phyloP scores from a whole-genome alignment of 2,329 filamentous ascomycete species.

The Aphanoascus verrucosus region DNA sequence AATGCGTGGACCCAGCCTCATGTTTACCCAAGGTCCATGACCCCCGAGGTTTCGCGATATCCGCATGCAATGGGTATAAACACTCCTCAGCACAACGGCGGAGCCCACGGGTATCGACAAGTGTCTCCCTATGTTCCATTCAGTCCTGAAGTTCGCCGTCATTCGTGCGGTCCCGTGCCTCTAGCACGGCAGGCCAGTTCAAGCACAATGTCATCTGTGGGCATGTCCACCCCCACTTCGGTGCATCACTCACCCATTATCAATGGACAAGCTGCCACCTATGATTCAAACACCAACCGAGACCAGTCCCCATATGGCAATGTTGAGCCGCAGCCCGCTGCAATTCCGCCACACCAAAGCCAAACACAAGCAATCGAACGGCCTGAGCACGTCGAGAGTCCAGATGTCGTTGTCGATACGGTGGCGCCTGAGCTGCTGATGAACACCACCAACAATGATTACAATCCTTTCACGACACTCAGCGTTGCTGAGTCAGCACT shows the following conservation, averaged over 20 bases:
- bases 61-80: neutral
- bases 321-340: neutral
- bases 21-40: neutral
- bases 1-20: neutral
- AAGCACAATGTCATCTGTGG: neutral
- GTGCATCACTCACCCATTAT: neutral
- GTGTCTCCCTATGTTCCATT: neutral
- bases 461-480: neutral
- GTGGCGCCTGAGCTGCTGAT: neutral
- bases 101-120: neutral
- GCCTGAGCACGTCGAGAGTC: neutral
- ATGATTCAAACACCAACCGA: neutral
- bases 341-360: no score
- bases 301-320: no score
- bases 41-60: neutral
- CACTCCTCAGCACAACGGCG: neutral
- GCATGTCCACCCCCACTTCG: neutral
- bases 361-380: no score
- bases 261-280: neutral
- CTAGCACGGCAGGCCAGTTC: neutral
- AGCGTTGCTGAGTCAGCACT: constrained; percentile 2
- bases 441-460: neutral
- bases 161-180: neutral
- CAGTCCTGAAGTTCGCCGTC: neutral
- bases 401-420: neutral